Percentiles rank a stretch among this genome's conserved stretches.
These are phyloP conservation scores for Brassica nigra DNA, from an alignment of 345 rosid genomes.

Conservation along the genomic window DNA sequence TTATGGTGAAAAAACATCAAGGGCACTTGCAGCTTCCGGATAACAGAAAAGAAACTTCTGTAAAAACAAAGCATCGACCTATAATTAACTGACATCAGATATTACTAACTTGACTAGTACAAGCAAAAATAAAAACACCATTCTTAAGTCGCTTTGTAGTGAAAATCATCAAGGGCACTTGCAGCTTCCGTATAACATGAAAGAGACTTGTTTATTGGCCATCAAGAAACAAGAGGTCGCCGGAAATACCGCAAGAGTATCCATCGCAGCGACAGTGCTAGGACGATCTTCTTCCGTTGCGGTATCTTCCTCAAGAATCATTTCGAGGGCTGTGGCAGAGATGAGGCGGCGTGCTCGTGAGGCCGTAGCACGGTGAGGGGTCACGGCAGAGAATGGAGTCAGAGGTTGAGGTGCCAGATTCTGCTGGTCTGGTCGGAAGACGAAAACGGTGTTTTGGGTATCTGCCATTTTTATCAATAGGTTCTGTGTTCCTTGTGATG, in stretches of 20 bases:
- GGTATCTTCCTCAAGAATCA: constrained; percentile 35
- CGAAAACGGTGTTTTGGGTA: constrained; percentile 7
- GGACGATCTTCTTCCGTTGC: not conserved
- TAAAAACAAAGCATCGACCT: not conserved
- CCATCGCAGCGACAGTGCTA: not conserved
- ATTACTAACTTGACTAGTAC: not conserved
- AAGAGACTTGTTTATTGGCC: constrained; percentile 35
- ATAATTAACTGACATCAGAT: not conserved
- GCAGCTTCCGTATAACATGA: not conserved
- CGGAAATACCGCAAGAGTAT: constrained; percentile 14
- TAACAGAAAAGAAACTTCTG: constrained; percentile 18
- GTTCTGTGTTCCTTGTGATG: not conserved
- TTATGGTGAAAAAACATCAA: not conserved
- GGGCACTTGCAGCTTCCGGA: not conserved
- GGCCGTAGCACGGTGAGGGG: constrained; percentile 22
- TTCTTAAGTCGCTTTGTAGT: not conserved
- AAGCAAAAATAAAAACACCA: not conserved
- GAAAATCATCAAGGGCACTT: not conserved
- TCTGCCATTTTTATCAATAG: constrained; percentile 18
- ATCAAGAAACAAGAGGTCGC: constrained; percentile 29
- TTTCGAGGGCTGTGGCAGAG: constrained; percentile 30
- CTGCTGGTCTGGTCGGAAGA: constrained; percentile 13
- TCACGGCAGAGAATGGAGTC: constrained; percentile 33
- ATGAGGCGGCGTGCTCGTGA: constrained; percentile 23
- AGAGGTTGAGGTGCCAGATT: not conserved